A percentile compares a stretch with the other conserved stretches of the same genome.
phyloP scores from a whole-genome alignment of 2,329 filamentous ascomycete genomes.

The Chaetomium olivaceum region DNA sequence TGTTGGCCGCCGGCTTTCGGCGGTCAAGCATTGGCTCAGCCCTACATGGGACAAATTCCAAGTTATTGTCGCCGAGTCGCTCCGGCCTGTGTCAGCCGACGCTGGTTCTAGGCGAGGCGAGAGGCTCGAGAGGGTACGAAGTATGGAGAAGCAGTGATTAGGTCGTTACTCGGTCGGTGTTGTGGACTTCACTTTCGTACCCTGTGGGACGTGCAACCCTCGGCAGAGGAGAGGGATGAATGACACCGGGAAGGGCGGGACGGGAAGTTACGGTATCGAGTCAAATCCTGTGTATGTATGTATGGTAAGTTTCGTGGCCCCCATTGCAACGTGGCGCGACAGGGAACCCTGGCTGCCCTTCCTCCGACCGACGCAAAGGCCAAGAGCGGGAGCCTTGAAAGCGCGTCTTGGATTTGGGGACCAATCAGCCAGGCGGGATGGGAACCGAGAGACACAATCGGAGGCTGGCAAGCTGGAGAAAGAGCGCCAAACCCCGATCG shows the following conservation, averaged over 20 bases:
- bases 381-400: slow-evolving; percentile 5
- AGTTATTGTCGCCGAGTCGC: neutral
- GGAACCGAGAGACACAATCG: neutral
- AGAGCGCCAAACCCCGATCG: neutral
- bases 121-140: too few relatives aligned
- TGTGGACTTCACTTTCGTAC: neutral
- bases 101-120: neutral
- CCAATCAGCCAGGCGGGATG: slow-evolving; percentile 8
- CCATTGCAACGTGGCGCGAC: slow-evolving; percentile 31
- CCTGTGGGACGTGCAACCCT: neutral
- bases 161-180: neutral
- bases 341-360: slow-evolving; percentile 10
- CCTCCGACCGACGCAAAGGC: neutral
- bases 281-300: neutral
- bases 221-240: slow-evolving; percentile 27
- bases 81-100: slow-evolving; percentile 8
- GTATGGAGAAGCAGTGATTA: neutral
- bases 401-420: neutral
- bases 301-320: slow-evolving; percentile 18
- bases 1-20: slow-evolving; percentile 18
- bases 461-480: neutral
- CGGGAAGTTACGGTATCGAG: slow-evolving; percentile 22
- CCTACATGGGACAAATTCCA: slow-evolving; percentile 19
- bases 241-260: slow-evolving; percentile 30
- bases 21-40: slow-evolving; percentile 25